Evolutionary conservation across 805 yeast genomes (phyloP).

Genomic region (Schizosaccharomyces osmophilus): DNA sequence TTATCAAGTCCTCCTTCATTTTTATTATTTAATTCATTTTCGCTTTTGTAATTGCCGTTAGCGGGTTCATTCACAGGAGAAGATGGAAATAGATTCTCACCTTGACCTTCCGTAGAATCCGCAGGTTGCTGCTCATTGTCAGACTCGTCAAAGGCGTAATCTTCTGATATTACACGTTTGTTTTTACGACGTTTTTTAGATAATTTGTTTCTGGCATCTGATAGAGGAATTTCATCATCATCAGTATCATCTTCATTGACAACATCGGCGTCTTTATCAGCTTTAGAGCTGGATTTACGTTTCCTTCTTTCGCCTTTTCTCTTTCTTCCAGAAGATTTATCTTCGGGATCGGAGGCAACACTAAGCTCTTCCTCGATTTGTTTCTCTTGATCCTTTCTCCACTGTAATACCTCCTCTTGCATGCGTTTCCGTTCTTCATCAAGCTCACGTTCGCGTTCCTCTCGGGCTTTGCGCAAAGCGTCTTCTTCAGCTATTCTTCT

Average conservation of each 20-base stretch:
- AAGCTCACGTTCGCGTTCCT: conserved; percentile 10
- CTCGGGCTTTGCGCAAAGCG: conserved; percentile 8
- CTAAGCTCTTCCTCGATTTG: conserved; percentile 4
- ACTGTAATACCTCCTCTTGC: conserved; percentile 9
- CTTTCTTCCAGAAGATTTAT: background rate
- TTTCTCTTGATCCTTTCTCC: conserved; percentile 7
- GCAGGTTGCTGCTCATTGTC: background rate
- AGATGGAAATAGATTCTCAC: background rate
- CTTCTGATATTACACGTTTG: background rate
- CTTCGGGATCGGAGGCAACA: background rate
- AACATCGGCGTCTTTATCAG: background rate
- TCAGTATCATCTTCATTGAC: background rate
- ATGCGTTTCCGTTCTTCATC: conserved; percentile 13
- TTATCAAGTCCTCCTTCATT: background rate
- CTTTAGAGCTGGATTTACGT: background rate
- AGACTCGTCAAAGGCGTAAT: background rate
- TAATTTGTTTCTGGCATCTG: background rate
- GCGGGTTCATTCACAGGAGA: background rate
- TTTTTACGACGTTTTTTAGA: background rate
- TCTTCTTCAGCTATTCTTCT: conserved; percentile 13
- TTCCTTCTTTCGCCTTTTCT: background rate
- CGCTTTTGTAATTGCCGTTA: background rate
- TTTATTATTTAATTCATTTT: background rate
- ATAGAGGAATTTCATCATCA: background rate
- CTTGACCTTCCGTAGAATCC: background rate